Evolutionary conservation across 2,329 filamentous ascomycete species (phyloP), one percentile per base, ranked within the genome.

Genomic region (Paraphaeosphaeria minitans): DNA sequence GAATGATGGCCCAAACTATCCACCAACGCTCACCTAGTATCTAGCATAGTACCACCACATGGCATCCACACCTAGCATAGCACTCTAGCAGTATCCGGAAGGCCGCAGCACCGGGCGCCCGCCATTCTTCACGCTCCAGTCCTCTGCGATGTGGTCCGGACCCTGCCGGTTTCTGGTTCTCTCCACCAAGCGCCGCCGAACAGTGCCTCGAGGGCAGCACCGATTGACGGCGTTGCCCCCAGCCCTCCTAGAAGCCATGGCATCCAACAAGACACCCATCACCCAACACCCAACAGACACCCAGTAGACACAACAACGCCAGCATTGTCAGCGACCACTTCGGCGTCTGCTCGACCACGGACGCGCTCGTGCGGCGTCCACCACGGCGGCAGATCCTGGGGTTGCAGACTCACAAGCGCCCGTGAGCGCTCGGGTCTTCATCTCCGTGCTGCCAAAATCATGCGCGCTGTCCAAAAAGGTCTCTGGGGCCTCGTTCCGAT

Each of bases 181-280:
- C 66, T 59, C 62, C 69, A 67, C 55, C 64, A 71, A 63, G 67
- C 70, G 68, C 69, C 68, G 46, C 29, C 54, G 29, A 37, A 68
- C 71, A 71, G 70, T 66, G 71, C 71, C 70, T 69, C 70, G 29
- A 53, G 55, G 22, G 33, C 54, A 12, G 29, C 47, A 51, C 60
- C 64, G 66, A 66, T 65, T 50, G 62, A 53, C 14, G 19, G 29
- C 42, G 55, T 51, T 39, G 41, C 55, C 37, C 54, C 50, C 31
- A 53, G 53, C 31, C 51, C 53, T 69, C 70, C 68, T 65, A 66
- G 64, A 69, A 69, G 57, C 58, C 59, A 47, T 55, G 39, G 52
- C 49, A 42, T 16, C 24, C 37, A 24, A 37, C n/a, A n/a, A n/a
- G n/a, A n/a, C n/a, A n/a, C n/a, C n/a, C n/a, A n/a, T n/a, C n/a